Conservation (phyloP, 805 yeast species). For the Teunomyces pallodes region DNA sequence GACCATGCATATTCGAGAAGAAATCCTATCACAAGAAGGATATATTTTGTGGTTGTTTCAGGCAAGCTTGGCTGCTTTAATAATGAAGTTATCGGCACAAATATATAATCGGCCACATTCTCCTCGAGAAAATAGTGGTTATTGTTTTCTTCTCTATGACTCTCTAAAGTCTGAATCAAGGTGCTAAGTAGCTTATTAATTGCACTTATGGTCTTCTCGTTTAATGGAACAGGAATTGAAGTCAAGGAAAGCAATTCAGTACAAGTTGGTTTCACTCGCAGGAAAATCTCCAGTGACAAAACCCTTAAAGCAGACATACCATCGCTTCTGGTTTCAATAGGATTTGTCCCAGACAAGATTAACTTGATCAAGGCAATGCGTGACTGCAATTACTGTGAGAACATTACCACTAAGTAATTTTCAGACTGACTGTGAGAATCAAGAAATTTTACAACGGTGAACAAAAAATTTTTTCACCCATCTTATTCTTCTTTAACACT, state of each 20-base stretch:
- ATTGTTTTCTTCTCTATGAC: slow-evolving; percentile 9
- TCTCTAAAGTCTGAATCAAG: slow-evolving; percentile 9
- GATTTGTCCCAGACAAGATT: no score
- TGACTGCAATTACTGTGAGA: background rate
- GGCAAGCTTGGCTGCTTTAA: slow-evolving; percentile 26
- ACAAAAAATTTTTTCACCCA: background rate
- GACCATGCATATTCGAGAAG: slow-evolving; percentile 31
- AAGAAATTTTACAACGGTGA: background rate
- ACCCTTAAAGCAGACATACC: background rate
- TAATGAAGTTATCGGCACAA: slow-evolving; percentile 36
- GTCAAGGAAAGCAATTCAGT: slow-evolving; percentile 15
- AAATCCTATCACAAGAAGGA: slow-evolving; percentile 29
- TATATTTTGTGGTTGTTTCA: slow-evolving; percentile 16
- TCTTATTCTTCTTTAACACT: background rate
- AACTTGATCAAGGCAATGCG: background rate
- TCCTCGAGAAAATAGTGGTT: slow-evolving; percentile 22
- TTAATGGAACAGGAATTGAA: background rate
- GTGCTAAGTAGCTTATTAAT: background rate
- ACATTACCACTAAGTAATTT: background rate
- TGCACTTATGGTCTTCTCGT: background rate
- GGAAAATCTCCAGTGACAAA: slow-evolving; percentile 21
- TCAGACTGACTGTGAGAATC: background rate
- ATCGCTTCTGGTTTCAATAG: background rate
- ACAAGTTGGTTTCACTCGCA: slow-evolving; percentile 28
- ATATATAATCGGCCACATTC: slow-evolving; percentile 40